These are phyloP conservation scores for Nicotiana sylvestris DNA, from an alignment of 257 asterid genomes.

Conservation along the genomic window DNA sequence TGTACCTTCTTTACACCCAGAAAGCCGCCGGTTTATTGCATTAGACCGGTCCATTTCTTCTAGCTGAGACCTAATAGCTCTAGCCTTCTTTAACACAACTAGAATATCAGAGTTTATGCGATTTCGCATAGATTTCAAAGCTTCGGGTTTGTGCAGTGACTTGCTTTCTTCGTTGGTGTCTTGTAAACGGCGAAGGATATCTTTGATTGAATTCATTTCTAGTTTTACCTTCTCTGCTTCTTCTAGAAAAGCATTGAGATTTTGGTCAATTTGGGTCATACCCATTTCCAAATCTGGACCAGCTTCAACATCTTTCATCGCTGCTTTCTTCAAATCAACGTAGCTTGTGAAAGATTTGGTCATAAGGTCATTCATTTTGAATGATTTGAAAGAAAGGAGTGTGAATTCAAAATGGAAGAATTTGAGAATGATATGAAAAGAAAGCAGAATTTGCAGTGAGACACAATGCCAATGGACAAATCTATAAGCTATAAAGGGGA, in stretches of 20 bases:
- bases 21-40: slow-evolving; percentile 51
- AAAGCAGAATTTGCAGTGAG: not conserved
- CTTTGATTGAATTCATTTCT: slow-evolving; percentile 70
- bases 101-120: slow-evolving; percentile 48
- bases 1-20: slow-evolving; percentile 74
- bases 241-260: slow-evolving; percentile 61
- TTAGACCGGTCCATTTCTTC: slow-evolving; percentile 89
- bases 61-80: slow-evolving; percentile 45
- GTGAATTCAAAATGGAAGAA: too few relatives aligned
- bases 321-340: slow-evolving; percentile 81
- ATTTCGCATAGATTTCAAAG: slow-evolving; percentile 46
- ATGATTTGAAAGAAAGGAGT: too few relatives aligned
- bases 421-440: not conserved
- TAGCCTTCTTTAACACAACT: slow-evolving; percentile 64
- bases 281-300: slow-evolving; percentile 69
- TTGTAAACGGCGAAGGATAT: slow-evolving; percentile 47
- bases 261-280: slow-evolving; percentile 42
- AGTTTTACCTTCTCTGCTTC: slow-evolving; percentile 72
- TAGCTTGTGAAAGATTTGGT: slow-evolving; percentile 92
- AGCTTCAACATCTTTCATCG: slow-evolving; percentile 60
- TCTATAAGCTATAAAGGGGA: slow-evolving; percentile 7
- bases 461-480: not conserved
- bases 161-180: slow-evolving; percentile 61
- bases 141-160: slow-evolving; percentile 73
- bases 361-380: slow-evolving; percentile 85